phyloP scores from a whole-genome alignment of 805 yeast genomes.

The Metschnikowia reukaufii region DNA sequence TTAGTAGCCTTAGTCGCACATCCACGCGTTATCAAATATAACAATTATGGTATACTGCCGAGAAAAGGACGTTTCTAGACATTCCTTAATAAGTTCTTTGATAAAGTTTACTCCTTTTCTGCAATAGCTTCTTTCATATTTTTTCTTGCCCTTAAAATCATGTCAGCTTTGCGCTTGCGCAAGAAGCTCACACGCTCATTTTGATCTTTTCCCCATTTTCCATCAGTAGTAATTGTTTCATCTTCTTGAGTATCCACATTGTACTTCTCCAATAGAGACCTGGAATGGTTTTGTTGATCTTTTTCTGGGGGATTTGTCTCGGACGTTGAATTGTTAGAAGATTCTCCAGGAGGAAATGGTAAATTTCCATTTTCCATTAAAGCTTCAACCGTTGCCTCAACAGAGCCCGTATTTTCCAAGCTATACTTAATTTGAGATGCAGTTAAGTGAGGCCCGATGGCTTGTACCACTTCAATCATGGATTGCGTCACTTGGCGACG shows the following conservation, averaged over 20 bases:
- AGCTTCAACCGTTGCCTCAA: conserved; percentile 75
- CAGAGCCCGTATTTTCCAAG: conserved; percentile 74
- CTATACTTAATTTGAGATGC: conserved; percentile 71
- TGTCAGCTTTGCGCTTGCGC: conserved; percentile 36
- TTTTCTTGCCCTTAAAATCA: conserved; percentile 43
- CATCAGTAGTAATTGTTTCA: conserved; percentile 7
- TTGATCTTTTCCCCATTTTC: conserved; percentile 27
- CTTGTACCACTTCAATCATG: conserved; percentile 85
- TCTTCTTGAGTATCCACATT: conserved; percentile 30
- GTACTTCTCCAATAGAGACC: conserved; percentile 42
- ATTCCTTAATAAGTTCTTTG: no score
- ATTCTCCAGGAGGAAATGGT: conserved; percentile 35
- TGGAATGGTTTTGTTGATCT: conserved; percentile 4
- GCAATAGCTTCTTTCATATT: conserved; percentile 47
- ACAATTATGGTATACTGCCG: no score
- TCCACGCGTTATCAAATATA: no score
- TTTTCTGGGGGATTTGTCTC: neutral
- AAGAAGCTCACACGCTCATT: conserved; percentile 18
- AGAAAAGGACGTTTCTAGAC: neutral
- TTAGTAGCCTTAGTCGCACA: no score
- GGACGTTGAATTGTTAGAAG: neutral
- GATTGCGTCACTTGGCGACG: conserved; percentile 56
- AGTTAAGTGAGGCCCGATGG: conserved; percentile 73
- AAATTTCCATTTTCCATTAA: conserved; percentile 60
- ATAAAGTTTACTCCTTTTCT: no score